phyloP scores from a whole-genome alignment of 371 early-diverging fungal genomes.

The Syncephalastrum sp. region DNA sequence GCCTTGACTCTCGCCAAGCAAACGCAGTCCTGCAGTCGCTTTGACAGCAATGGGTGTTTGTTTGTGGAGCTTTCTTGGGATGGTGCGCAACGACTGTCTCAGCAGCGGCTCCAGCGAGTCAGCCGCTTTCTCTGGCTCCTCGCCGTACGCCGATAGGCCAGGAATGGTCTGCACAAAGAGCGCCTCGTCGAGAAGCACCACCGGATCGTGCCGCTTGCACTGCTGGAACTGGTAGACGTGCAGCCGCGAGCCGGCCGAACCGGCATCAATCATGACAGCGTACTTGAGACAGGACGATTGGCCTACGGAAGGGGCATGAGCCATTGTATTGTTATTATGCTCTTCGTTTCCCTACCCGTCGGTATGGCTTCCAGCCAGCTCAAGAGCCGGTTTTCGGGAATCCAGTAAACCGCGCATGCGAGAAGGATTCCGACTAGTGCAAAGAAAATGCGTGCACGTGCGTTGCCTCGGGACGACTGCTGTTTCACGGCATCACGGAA shows the following conservation, averaged over 20 bases:
- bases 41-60: slow-evolving; percentile 92
- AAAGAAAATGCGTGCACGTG: slow-evolving; percentile 6
- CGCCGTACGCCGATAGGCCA: slow-evolving; percentile 77
- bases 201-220: slow-evolving; percentile 6
- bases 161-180: slow-evolving; percentile 86
- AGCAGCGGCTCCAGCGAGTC: slow-evolving; percentile 78
- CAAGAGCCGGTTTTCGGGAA: slow-evolving; percentile 5
- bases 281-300: slow-evolving; percentile 38
- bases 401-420: slow-evolving; percentile 7
- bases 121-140: slow-evolving; percentile 78
- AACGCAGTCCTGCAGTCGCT: slow-evolving; percentile 93
- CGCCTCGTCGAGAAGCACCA: slow-evolving; percentile 62
- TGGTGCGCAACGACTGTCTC: slow-evolving; percentile 62
- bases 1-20: slow-evolving; percentile 70
- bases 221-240: slow-evolving; percentile 83
- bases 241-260: slow-evolving; percentile 95
- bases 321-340: neutral
- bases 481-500: slow-evolving; percentile 2
- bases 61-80: slow-evolving; percentile 66
- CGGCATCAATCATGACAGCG: slow-evolving; percentile 92
- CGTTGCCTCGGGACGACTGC: neutral
- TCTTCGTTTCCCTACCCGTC: neutral
- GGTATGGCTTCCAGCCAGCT: neutral
- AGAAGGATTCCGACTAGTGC: slow-evolving; percentile 11
- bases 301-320: neutral